Percentiles rank a stretch among this genome's conserved stretches.
These are phyloP conservation scores for Linum lewisii DNA, from an alignment of 345 rosid genomes.

Conservation along the genomic window DNA sequence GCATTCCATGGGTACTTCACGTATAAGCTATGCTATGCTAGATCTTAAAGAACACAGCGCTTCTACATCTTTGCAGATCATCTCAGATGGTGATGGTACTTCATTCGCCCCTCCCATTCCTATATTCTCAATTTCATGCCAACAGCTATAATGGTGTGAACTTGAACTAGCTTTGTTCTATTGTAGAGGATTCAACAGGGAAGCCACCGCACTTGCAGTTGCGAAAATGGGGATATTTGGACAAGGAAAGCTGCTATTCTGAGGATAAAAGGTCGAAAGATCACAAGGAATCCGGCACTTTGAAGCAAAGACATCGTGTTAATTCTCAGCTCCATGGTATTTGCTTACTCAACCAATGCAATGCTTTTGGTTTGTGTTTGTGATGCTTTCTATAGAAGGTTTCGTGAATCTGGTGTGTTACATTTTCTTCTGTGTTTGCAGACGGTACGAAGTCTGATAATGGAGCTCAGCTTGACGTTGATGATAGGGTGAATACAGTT, in stretches of 20 bases:
- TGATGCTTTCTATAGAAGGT: neutral
- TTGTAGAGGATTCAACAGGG: slow-evolving; percentile 33
- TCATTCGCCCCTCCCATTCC: neutral
- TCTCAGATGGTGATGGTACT: slow-evolving; percentile 18
- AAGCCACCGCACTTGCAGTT: slow-evolving; percentile 43
- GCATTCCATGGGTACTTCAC: slow-evolving; percentile 83
- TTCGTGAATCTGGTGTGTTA: neutral
- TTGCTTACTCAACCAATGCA: neutral
- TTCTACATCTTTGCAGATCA: slow-evolving; percentile 47
- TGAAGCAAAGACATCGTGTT: slow-evolving; percentile 40
- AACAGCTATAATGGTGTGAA: no score
- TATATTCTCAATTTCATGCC: slow-evolving; percentile 1
- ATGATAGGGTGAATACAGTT: slow-evolving; percentile 34
- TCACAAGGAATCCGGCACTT: slow-evolving; percentile 21
- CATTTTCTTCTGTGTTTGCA: neutral
- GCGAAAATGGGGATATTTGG: slow-evolving; percentile 61
- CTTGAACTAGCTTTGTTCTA: slow-evolving; percentile 6
- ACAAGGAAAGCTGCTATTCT: slow-evolving; percentile 17
- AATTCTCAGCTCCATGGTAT: slow-evolving; percentile 42
- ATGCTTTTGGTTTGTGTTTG: neutral
- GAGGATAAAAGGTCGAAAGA: slow-evolving; percentile 22
- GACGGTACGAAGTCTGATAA: slow-evolving; percentile 18
- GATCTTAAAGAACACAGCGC: slow-evolving; percentile 74
- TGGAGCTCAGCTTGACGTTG: slow-evolving; percentile 19
- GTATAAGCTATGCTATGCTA: slow-evolving; percentile 60